These are phyloP conservation scores for Emmonsia crescens DNA, from an alignment of 2,329 filamentous ascomycete genomes.

Conservation along the genomic window DNA sequence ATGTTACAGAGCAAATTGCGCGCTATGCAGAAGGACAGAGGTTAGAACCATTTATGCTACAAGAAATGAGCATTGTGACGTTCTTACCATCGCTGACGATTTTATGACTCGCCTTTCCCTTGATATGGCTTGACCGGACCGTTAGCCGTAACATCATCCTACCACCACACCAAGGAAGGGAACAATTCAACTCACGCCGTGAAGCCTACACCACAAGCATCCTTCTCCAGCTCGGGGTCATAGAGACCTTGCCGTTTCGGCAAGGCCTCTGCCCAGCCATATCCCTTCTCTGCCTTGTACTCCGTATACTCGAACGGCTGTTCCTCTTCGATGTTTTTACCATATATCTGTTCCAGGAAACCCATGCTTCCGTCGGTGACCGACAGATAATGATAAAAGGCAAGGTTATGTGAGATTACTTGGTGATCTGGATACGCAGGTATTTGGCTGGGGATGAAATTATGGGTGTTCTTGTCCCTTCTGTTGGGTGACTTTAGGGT, in stretches of 20 bases:
- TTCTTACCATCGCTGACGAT: constrained; percentile 90
- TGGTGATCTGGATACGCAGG: neutral
- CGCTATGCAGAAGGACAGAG: constrained; percentile 40
- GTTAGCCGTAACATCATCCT: neutral
- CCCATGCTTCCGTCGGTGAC: constrained; percentile 40
- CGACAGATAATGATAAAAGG: constrained; percentile 27
- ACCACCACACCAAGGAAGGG: constrained; percentile 5
- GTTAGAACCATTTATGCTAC: constrained; percentile 22
- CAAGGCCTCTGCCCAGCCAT: constrained; percentile 90
- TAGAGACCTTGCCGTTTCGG: constrained; percentile 98
- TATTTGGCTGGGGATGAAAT: neutral
- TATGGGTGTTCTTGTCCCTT: neutral
- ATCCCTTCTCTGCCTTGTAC: constrained; percentile 49
- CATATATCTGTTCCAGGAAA: constrained; percentile 40
- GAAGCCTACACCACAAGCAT: constrained; percentile 99
- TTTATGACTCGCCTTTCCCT: constrained; percentile 94
- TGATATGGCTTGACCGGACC: constrained; percentile 63
- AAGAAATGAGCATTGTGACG: neutral
- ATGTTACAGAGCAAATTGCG: constrained; percentile 97
- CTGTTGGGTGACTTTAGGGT: neutral
- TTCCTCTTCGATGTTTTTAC: constrained; percentile 36
- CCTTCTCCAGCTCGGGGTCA: constrained; percentile 90
- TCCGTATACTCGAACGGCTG: constrained; percentile 40
- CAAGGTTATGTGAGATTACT: neutral
- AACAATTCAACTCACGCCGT: constrained; percentile 61